Conservation (phyloP, 2,329 filamentous ascomycete species). For the Alternaria sp. region DNA sequence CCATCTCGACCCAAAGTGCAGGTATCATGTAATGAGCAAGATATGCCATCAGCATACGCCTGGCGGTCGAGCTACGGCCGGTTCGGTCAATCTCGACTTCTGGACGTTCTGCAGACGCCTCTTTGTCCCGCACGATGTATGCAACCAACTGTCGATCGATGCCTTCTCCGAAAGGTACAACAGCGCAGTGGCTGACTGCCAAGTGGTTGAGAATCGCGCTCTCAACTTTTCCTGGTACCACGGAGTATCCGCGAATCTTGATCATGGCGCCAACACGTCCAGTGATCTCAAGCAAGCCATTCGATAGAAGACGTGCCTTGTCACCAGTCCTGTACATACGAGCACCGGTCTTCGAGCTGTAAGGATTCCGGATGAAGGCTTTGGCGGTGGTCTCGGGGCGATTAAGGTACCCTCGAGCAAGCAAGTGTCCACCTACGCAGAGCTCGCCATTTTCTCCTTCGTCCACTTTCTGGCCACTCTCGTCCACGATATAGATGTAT, state of each 20-base stretch:
- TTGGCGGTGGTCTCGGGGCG: conserved; percentile 78
- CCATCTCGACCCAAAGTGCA: conserved; percentile 75
- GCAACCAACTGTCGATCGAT: conserved; percentile 77
- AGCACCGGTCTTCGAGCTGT: conserved; percentile 64
- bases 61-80: conserved; percentile 73
- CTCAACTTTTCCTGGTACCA: conserved; percentile 78
- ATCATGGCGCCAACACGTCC: conserved; percentile 81
- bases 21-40: conserved; percentile 87
- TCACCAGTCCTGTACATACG: conserved; percentile 80
- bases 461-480: conserved; percentile 67
- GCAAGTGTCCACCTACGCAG: conserved; percentile 74
- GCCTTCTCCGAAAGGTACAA: conserved; percentile 76
- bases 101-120: conserved; percentile 64
- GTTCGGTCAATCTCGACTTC: conserved; percentile 71
- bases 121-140: conserved; percentile 74
- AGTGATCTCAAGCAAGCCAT: conserved; percentile 75
- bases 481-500: conserved; percentile 75
- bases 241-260: conserved; percentile 79
- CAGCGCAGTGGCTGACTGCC: conserved; percentile 73
- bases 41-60: conserved; percentile 68
- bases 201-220: conserved; percentile 73
- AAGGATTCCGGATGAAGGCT: conserved; percentile 72
- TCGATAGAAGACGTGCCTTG: conserved; percentile 69
- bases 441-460: conserved; percentile 72
- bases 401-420: conserved; percentile 80